Evolutionary conservation across 2,329 filamentous ascomycete genomes (phyloP), one percentile per base, ranked within the genome.

Genomic region (Cladosporium oxysporum): DNA sequence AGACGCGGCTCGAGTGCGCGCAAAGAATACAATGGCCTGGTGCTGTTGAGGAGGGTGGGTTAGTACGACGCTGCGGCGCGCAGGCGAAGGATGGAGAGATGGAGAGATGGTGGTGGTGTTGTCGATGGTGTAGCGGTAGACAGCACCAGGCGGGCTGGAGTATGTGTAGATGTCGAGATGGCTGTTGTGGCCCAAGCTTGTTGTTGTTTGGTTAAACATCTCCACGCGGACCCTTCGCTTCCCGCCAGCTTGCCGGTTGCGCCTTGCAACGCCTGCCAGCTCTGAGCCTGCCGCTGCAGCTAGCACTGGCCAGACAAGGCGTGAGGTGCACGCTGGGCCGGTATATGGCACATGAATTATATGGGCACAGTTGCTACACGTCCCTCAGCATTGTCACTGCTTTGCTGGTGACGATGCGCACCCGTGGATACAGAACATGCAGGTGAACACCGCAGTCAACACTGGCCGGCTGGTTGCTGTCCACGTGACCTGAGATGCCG

Each of bases 31-130:
- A 33, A 33, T 55, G 49, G 59, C 44, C 14, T 23, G 53, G 18
- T 37, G 58, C 55, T 65, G 63, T 52, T 55, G 63, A 60, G 55
- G 50, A 53, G 26, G 55, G 44, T 14, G 31, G 44, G 63, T 65
- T 65, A 65, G 63, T 65, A 53, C 55, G 37, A 55, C 21, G 52
- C 47, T 53, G 18, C 35, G 35, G 8, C 60, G 35, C 47, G 47
- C 47, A 53, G 60, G 5, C 60, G 44, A 47, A 41, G 23, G 18
- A 31, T 18, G 44, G 26, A 31, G 35, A 26, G 52, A 44, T 55
- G 53, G 21, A 31, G 26, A 29, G 26, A 29, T 23, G 28, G 50
- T 58, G 44, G 31, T 57, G 55, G 26, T 49, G 55, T 10, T 57
- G 55, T 11, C 44, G 53, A 18, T 64, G 50, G 33, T 58, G 52